Base-by-base conservation (phyloP, 176 grass and related monocot genomes). In the Leersia perrieri region DNA sequence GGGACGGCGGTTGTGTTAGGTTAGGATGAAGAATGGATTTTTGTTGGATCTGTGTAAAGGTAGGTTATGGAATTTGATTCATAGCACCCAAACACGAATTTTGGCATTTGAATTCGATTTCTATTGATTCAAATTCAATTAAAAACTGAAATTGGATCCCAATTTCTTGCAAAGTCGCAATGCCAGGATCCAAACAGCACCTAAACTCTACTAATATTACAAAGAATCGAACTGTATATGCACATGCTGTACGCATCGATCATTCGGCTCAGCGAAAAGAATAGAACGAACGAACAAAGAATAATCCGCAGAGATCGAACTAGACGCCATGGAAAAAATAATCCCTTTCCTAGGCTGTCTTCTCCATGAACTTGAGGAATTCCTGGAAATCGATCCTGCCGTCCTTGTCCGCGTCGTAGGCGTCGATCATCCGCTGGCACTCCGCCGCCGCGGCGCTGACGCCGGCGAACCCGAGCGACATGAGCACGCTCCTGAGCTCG, bases 371-470 rank as follows among this genome's bases (percentile, higher is more conserved):
- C 23, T 73, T 85, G 63, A 93, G 49, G 72, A 97, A 97, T 77
- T 97, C 94, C 28, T 7, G 45, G 86, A 97, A 93, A 70, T 89
- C 88, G 35, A 97, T 85, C 66, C 88, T 87, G 81, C 94, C 91
- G 70, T 97, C 94, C 69, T 77, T 85, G 80, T 93, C 85, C 31
- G 49, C 73, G 77, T 97, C 94, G 60, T 93, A 85, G 32, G 81
- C 83, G 15, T 80, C 77, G 76, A 97, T 97, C 94, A 97, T 97
- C 58, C 74, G 68, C 55, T 82, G 80, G 77, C 91, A 97, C 23
- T 91, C 88, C 5, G 45, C 86, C 1, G 76, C 72, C 2, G 58
- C 36, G 10, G 30, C 76, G 39, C 68, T n/a, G n/a, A n/a, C 90
- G 51, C 61, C 30, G 32, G 27, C 28, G 80, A 97, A 81, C 80